These are phyloP conservation scores for Somion occarium DNA, from an alignment of 1,284 basidiomycete genomes.

Conservation along the genomic window DNA sequence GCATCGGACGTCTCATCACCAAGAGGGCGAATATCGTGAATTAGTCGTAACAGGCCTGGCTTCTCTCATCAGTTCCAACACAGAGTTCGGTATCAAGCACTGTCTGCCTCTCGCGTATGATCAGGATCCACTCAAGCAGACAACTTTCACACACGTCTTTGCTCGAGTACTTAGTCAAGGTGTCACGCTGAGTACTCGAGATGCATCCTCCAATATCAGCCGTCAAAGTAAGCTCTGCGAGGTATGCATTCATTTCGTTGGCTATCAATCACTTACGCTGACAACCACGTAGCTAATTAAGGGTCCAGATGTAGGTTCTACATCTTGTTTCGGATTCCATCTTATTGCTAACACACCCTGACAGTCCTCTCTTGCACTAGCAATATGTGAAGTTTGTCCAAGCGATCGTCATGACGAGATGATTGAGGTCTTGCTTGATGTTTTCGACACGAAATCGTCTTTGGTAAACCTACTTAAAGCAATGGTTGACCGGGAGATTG, in stretches of 20 bases:
- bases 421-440: conserved; percentile 81
- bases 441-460: conserved; percentile 77
- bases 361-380: conserved; percentile 74
- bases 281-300: conserved; percentile 64
- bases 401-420: conserved; percentile 76
- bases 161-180: conserved; percentile 81
- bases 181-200: conserved; percentile 62
- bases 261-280: no score
- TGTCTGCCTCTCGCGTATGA: conserved; percentile 82
- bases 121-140: conserved; percentile 65
- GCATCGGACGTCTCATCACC: conserved; percentile 37
- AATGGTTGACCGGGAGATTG: conserved; percentile 83
- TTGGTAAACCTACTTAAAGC: conserved; percentile 74
- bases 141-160: conserved; percentile 87
- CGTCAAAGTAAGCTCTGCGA: conserved; percentile 62
- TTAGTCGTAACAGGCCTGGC: conserved; percentile 75
- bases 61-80: conserved; percentile 80
- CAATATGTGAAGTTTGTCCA: conserved; percentile 84
- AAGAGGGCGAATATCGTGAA: conserved; percentile 63
- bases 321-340: not conserved
- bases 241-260: conserved; percentile 38
- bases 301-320: conserved; percentile 57
- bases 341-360: conserved; percentile 4
- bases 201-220: conserved; percentile 45
- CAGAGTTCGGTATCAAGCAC: conserved; percentile 87